Base-by-base conservation (phyloP, 192 early-diverging fungal species). In the Jimgerdemannia flammicorona region DNA sequence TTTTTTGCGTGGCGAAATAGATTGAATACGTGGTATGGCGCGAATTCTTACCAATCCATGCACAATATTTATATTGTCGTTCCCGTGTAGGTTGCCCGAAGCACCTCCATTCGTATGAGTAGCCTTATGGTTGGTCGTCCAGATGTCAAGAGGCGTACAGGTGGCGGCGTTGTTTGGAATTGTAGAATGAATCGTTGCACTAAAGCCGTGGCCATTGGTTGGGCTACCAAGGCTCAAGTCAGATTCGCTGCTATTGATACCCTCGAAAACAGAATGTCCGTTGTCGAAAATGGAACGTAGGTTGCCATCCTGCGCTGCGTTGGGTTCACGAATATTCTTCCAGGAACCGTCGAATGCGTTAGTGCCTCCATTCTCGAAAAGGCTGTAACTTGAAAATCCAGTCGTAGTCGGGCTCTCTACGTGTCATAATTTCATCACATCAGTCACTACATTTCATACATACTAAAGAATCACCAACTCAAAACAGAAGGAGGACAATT, bases 331-430 rank as follows among this genome's bases (percentile, higher is more conserved):
- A 44, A 69, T 59, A 39, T 70, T 75, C 64, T 75, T 75, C 74
- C 74, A 75, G 43, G 66, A 67, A 67, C 44, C 68, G 59, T 75
- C 74, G 54, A 75, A 75, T 68, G 74, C 67, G 69, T 66, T 75
- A n/a, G 40, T 68, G 43, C 74, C 54, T 41, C 42, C 40, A 39
- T 43, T 44, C 42, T 75, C 67, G 17, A 75, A 75, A 59, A 75
- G 67, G 43, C 74, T 75, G 59, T 75, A 75, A 49, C 66, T 75
- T 43, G 74, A 43, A 49, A 75, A 75, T 3, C 43, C 41, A 17
- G 74, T 59, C 14, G 49, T 59, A 14, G 49, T 59, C 0, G 49
- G 49, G 49, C 49, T 59, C 49, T 59, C 49, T 59, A 59, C 49
- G 14, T 59, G 14, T 0, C 49, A 59, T 59, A 59, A 59, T 6